phyloP scores from a whole-genome alignment of 495 filamentous ascomycete species.

The Cetradonia linearis region DNA sequence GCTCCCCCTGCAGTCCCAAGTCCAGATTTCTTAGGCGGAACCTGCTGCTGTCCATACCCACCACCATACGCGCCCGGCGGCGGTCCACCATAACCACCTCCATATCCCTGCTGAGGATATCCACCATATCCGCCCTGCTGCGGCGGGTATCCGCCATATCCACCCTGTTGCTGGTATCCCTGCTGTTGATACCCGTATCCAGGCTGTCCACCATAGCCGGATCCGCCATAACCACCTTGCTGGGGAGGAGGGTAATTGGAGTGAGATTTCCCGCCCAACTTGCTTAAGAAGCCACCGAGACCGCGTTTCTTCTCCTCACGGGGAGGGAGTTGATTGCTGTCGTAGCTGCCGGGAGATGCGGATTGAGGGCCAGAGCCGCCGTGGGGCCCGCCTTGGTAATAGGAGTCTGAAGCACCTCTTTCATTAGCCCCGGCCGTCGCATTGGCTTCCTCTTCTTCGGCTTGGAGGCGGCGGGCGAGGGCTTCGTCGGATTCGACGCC shows the following conservation, averaged over 20 bases:
- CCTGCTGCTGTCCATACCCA: constrained; percentile 5
- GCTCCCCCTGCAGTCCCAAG: constrained; percentile 60
- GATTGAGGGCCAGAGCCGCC: constrained; percentile 9
- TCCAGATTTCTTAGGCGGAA: constrained; percentile 31
- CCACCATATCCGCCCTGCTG: constrained; percentile 37
- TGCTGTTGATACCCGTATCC: too few relatives aligned
- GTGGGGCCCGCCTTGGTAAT: constrained; percentile 18
- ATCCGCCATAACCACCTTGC: constrained; percentile 4
- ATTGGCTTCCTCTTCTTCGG: constrained; percentile 68
- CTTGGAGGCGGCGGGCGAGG: constrained; percentile 68
- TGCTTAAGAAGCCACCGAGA: constrained; percentile 39
- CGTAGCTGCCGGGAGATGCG: constrained; percentile 26
- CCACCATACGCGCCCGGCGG: constrained; percentile 27
- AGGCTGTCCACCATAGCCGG: constrained; percentile 23
- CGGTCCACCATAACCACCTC: constrained; percentile 27
- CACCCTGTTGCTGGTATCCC: constrained; percentile 35
- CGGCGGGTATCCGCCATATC: constrained; percentile 35
- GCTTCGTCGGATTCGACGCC: constrained; percentile 46
- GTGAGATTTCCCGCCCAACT: constrained; percentile 38
- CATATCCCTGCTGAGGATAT: constrained; percentile 19
- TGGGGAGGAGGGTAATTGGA: constrained; percentile 18
- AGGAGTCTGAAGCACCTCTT: constrained; percentile 19
- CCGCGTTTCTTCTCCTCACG: constrained; percentile 18
- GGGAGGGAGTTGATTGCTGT: constrained; percentile 22
- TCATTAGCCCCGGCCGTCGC: constrained; percentile 22